phyloP scores from a whole-genome alignment of 2,329 filamentous ascomycete species.

The Pseudocercospora macadamiae region DNA sequence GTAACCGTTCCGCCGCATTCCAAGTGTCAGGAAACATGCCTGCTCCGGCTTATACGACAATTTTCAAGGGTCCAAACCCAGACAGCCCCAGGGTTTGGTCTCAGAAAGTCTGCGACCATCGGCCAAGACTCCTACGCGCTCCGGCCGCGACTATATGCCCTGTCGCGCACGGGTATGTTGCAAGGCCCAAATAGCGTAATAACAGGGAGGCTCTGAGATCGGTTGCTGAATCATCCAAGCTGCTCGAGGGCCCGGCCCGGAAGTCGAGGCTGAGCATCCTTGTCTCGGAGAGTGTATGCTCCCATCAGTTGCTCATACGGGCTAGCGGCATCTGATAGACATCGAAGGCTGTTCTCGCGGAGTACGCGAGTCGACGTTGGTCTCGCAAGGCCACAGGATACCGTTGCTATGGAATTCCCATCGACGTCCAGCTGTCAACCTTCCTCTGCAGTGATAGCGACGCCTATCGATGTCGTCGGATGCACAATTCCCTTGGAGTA shows the following conservation, averaged over 20 bases:
- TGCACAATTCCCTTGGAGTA: constrained; percentile 21
- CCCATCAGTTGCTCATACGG: not conserved
- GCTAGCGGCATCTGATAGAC: not conserved
- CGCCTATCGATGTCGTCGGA: constrained; percentile 19
- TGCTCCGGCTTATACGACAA: not conserved
- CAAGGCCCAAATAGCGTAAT: constrained; percentile 1
- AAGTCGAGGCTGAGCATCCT: not conserved
- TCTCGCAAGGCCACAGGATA: not conserved
- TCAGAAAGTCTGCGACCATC: not conserved
- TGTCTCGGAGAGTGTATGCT: not conserved
- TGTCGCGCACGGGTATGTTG: not conserved
- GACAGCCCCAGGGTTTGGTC: not conserved
- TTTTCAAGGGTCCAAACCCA: not conserved
- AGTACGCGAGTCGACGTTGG: not conserved
- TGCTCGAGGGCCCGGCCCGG: too few relatives aligned
- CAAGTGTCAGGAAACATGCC: not conserved
- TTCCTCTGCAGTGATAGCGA: constrained; percentile 18
- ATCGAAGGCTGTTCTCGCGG: not conserved
- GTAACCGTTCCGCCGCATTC: not conserved
- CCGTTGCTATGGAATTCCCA: not conserved
- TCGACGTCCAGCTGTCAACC: not conserved
- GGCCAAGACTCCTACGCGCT: not conserved
- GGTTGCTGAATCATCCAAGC: not conserved
- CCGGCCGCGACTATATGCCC: not conserved
- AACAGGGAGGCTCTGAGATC: not conserved